These are phyloP conservation scores for Scheffersomyces segobiensis DNA, from an alignment of 1,139 yeast genomes.

Conservation along the genomic window DNA sequence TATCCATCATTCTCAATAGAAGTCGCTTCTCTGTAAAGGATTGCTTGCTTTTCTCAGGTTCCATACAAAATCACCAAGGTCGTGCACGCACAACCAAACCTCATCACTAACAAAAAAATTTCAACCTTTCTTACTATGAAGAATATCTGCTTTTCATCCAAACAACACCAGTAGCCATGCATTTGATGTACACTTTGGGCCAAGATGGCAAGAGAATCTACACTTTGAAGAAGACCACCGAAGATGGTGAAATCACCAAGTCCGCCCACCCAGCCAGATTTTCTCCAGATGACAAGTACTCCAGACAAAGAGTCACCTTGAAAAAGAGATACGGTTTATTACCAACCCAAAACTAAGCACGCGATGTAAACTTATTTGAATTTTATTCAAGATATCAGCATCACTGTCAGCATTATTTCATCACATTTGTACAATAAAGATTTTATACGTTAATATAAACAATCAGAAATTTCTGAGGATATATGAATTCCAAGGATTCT, in stretches of 20 bases:
- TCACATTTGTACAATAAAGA: not conserved
- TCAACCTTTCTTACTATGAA: not conserved
- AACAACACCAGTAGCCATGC: constrained; percentile 55
- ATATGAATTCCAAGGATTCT: not conserved
- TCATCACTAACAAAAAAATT: constrained; percentile 11
- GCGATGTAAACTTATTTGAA: not conserved
- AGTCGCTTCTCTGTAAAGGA: not conserved
- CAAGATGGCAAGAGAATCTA: constrained; percentile 94
- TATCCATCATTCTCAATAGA: not conserved
- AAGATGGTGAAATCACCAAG: constrained; percentile 90
- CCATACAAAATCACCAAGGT: not conserved
- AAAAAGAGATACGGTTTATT: constrained; percentile 91
- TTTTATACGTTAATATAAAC: not conserved
- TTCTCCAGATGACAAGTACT: constrained; percentile 98
- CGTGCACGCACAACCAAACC: not conserved
- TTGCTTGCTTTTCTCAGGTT: not conserved
- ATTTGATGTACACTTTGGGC: constrained; percentile 97
- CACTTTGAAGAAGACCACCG: constrained; percentile 83
- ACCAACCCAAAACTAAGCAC: constrained; percentile 70
- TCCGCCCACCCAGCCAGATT: constrained; percentile 99
- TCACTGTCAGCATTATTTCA: not conserved
- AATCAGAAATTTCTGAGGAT: not conserved
- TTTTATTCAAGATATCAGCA: not conserved
- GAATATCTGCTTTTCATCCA: not conserved
- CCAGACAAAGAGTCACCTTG: constrained; percentile 97